A percentile compares a stretch with the other conserved stretches of the same genome.
Conservation (phyloP, 2,329 filamentous ascomycete species). For the Blastomyces emzantsi region DNA sequence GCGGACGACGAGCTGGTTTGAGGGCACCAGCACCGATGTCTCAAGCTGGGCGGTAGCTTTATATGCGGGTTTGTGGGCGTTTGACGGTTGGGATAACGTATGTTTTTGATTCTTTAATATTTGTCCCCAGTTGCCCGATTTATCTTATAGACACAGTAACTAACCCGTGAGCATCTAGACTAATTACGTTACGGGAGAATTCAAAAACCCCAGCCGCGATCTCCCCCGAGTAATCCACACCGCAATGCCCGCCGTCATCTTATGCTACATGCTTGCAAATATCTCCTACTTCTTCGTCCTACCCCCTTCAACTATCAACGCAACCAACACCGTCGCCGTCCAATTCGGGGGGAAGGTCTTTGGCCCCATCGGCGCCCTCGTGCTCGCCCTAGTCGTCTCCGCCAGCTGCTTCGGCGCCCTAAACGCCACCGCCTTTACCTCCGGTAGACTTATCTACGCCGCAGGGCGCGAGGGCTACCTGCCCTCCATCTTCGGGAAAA, state of each 20-base stretch:
- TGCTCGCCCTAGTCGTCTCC: conserved; percentile 81
- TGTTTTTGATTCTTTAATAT: conserved; percentile 28
- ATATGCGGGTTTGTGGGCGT: conserved; percentile 95
- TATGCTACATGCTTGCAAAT: conserved; percentile 85
- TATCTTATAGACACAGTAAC: not conserved
- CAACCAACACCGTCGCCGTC: conserved; percentile 90
- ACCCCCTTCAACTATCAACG: conserved; percentile 68
- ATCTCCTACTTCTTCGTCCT: conserved; percentile 91
- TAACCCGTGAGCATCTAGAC: conserved; percentile 47
- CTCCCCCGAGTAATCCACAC: conserved; percentile 93
- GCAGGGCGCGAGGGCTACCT: conserved; percentile 94
- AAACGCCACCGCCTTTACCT: conserved; percentile 91
- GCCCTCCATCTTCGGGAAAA: conserved; percentile 69
- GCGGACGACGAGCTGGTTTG: conserved; percentile 84
- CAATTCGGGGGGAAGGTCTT: conserved; percentile 88
- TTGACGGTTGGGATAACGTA: conserved; percentile 98
- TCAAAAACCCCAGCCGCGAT: conserved; percentile 81
- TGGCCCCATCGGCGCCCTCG: conserved; percentile 67
- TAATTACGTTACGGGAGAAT: conserved; percentile 96
- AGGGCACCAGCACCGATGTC: conserved; percentile 67
- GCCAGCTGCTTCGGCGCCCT: conserved; percentile 90
- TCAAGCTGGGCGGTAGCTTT: conserved; percentile 88
- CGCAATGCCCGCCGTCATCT: conserved; percentile 87
- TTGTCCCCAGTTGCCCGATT: not conserved
- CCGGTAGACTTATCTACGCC: conserved; percentile 81